Evolutionary conservation across 257 asterid genomes (phyloP), one percentile per base, ranked within the genome.

Genomic region (Pogostemon cablin): DNA sequence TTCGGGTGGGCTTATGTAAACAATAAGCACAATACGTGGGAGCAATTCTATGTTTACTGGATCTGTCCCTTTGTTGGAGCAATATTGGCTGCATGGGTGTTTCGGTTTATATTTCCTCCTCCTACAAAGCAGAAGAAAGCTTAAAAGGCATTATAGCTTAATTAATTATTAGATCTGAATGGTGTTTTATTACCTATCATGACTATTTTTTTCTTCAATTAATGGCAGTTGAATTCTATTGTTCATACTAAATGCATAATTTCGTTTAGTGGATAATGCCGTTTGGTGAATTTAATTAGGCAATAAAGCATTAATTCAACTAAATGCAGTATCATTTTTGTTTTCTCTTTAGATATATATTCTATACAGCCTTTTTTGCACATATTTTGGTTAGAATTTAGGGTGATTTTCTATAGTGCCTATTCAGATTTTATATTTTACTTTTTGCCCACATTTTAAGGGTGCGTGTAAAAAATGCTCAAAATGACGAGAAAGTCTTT

Each of bases 1-100:
- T 92, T 88, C 66, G 97, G 97, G n/a, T 92, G 98, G 98, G 98
- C 98, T 3, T 92, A 90, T 79, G 1, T 87, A 40, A 85, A 84
- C 20, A 82, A 80, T 32, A 74, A 38, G 73, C 97, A 92, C 87
- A 77, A 85, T 42, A 85, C 96, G 56, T 90, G 95, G 93, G 97
- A 90, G 84, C 98, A 93, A 55, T 84, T 90, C 74, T 89, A 88
- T 2, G 97, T 93, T 55, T 90, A 93, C 79, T 93, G 98, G 98
- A 86, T 93, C 64, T 83, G 86, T 35, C 98, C 97, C 60, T 90
- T 88, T 50, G 40, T 79, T 15, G 98, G 96, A 83, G 95, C 97
- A 50, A 87, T 88, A 76, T 56, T 90, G 80, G 93, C 97, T 25
- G 96, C 98, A 0, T 93, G 95, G 97, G 71, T 82, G 50, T 93